Evolutionary conservation across 139 green algal genomes (phyloP).

Genomic region (Chlorella sp.): DNA sequence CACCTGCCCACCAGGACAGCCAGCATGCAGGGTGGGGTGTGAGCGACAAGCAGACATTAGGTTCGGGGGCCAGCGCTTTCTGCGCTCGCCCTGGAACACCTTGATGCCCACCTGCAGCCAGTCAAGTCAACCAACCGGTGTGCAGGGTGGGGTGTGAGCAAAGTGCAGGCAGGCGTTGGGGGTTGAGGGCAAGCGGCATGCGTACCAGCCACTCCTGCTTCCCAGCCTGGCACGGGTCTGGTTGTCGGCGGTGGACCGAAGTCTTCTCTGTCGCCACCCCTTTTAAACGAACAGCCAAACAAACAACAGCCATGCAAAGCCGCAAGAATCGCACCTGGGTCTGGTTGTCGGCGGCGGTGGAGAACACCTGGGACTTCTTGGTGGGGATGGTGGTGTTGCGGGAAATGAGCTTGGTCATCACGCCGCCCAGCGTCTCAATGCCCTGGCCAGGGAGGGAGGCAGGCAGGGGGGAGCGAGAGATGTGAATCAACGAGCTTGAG

Average conservation of each 20-base stretch:
- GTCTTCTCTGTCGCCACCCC: no score
- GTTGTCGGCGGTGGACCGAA: conserved; percentile 94
- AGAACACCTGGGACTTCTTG: conserved; percentile 97
- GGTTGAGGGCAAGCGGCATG: neutral
- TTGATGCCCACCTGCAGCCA: conserved; percentile 93
- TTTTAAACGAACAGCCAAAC: neutral
- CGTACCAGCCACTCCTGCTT: no score
- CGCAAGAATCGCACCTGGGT: conserved; percentile 83
- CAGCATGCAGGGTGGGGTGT: neutral
- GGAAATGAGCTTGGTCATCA: conserved; percentile 98
- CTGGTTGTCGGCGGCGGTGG: conserved; percentile 96
- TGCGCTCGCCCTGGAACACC: conserved; percentile 97
- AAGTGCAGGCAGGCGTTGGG: no score
- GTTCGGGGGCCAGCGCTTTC: conserved; percentile 96
- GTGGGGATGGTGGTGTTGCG: conserved; percentile 99
- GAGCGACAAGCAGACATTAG: neutral
- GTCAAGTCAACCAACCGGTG: no score
- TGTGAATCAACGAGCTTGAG: no score
- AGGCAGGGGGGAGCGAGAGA: neutral
- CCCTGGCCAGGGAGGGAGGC: conserved; percentile 80
- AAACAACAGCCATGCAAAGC: no score
- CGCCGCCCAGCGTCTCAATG: conserved; percentile 99
- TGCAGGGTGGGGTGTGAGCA: no score
- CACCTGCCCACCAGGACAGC: conserved; percentile 67
- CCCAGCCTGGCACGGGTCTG: conserved; percentile 85